These are phyloP conservation scores for Bryum argenteum DNA, from an alignment of 225 moss, liverwort and hornwort genomes.

Conservation along the genomic window DNA sequence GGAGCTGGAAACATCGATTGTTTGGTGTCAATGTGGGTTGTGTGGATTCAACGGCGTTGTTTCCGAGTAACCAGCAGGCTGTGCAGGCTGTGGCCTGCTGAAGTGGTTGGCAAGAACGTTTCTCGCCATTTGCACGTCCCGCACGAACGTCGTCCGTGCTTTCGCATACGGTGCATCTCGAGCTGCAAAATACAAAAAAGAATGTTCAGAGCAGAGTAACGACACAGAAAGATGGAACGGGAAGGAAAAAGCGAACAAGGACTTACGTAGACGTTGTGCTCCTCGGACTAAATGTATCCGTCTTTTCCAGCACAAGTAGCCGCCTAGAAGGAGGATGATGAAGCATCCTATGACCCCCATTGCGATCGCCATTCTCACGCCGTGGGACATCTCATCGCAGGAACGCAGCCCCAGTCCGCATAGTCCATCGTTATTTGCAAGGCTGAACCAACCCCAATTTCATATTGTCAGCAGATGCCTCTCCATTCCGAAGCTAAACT, in stretches of 20 bases:
- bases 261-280: conserved; percentile 62
- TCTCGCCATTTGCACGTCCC: conserved; percentile 57
- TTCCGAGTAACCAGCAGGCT: conserved; percentile 44
- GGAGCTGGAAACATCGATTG: too few relatives aligned
- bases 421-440: conserved; percentile 74
- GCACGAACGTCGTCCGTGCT: conserved; percentile 56
- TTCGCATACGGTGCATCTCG: conserved; percentile 62
- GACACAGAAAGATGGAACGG: background rate
- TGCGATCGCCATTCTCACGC: conserved; percentile 54
- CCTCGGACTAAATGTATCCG: conserved; percentile 46
- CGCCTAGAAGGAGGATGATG: conserved; percentile 33
- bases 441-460: conserved; percentile 45
- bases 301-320: conserved; percentile 50
- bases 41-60: conserved; percentile 52
- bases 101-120: conserved; percentile 51
- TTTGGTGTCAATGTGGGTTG: conserved; percentile 37
- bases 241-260: background rate
- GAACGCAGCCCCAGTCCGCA: conserved; percentile 76
- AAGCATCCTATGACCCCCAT: conserved; percentile 42
- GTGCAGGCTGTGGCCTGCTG: conserved; percentile 54
- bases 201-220: background rate
- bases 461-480: conserved; percentile 17
- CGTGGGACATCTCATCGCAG: conserved; percentile 54
- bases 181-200: conserved; percentile 29
- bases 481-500: too few relatives aligned